Base-by-base conservation (phyloP, 2,329 filamentous ascomycete genomes). In the Penicillium psychrosexuale region DNA sequence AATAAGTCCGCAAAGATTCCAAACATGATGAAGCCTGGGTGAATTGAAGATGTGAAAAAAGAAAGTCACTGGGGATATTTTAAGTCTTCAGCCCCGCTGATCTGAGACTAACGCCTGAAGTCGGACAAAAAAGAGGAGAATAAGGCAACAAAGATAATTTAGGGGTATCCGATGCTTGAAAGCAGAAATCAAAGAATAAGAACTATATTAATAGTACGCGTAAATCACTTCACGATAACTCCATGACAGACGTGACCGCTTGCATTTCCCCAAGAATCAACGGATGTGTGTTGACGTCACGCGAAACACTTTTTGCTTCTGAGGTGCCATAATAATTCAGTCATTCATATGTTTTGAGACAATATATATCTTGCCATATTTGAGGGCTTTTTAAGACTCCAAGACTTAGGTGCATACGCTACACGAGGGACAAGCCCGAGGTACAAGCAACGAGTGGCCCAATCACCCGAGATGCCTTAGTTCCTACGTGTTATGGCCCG, bases 1-100 rank as follows among this genome's bases (percentile, higher is more conserved):
- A 91, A 78, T 66, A 91, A 78, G 75, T 90, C 88, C 66, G 89
- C 84, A 66, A 91, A 82, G 65, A 91, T 82, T 74, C 88, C 86
- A 69, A 92, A 91, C 88, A 92, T 90, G 74, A 53, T 76, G 66
- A 42, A n/a, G 22, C 24, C 24, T 30, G 37, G 13, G 46, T 49
- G n/a, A 37, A 52, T n/a, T 48, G 33, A 39, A 47, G 46, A 22
- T 33, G 47, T 37, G 30, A 31, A 34, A 27, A 45, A 48, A 57
- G 37, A 51, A 53, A 55, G 48, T 55, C n/a, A 27, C 15, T 38
- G 33, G 34, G 33, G 19, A 30, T 51, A 46, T 51, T 51, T 47
- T 39, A 31, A 8, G 31, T 53, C 44, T 42, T 40, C 51, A 45
- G 52, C 52, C 50, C 49, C 54, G 45, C 44, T 56, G 54, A 33